Conservation (phyloP, 257 asterid species). For the Scutellaria minor region DNA sequence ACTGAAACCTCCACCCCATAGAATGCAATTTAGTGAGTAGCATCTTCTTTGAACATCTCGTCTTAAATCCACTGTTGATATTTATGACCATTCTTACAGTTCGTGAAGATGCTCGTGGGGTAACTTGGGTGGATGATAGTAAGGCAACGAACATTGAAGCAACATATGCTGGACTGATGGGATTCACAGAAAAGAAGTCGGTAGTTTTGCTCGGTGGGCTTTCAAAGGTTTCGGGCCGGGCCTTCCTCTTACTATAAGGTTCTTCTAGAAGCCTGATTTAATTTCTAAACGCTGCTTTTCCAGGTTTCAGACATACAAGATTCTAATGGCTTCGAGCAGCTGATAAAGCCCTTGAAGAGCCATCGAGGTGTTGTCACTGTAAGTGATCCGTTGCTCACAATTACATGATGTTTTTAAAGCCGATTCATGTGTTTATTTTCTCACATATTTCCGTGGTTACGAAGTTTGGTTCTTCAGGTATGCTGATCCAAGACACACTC, state of each 20-base stretch:
- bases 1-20: slow-evolving; percentile 44
- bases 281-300: not conserved
- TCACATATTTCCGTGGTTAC: not conserved
- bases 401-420: not conserved
- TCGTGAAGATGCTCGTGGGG: slow-evolving; percentile 35
- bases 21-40: slow-evolving; percentile 46
- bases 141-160: slow-evolving; percentile 55
- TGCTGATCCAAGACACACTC: slow-evolving; percentile 40
- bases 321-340: slow-evolving; percentile 45
- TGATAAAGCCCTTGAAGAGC: slow-evolving; percentile 40
- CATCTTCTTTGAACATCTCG: not conserved
- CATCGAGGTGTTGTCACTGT: slow-evolving; percentile 49
- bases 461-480: slow-evolving; percentile 51
- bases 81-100: slow-evolving; percentile 26
- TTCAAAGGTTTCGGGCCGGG: slow-evolving; percentile 32
- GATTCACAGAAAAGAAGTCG: slow-evolving; percentile 39
- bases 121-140: slow-evolving; percentile 48
- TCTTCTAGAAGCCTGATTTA: not conserved
- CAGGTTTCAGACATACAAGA: slow-evolving; percentile 35
- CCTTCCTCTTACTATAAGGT: not conserved
- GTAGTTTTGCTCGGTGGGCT: slow-evolving; percentile 47
- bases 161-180: slow-evolving; percentile 43
- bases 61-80: no score
- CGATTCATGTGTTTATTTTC: not conserved
- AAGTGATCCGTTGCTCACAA: slow-evolving; percentile 8